Evolutionary conservation across 805 yeast genomes (phyloP), one percentile per base, ranked within the genome.

Genomic region (Zygosaccharomyces gambellarensis): DNA sequence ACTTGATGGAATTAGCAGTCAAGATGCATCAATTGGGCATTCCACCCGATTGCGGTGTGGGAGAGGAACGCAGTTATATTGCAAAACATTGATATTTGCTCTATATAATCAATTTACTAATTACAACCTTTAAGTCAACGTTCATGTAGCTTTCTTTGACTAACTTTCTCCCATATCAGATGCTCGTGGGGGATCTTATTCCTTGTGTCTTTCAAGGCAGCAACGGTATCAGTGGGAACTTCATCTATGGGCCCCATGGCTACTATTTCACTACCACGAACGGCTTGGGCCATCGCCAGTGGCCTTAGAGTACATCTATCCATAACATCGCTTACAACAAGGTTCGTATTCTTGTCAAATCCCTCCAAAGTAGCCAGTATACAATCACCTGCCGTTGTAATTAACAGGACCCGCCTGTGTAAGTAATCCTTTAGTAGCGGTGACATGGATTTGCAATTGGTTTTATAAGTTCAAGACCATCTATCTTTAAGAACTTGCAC

Each of bases 1-100:
- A 90, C 64, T 70, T 92, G 53, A 72, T 92, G 60, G 96, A 87
- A 54, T 68, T 90, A 56, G 96, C 94, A 1, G 78, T 90, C 32
- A 85, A 85, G 63, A 87, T 90, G 96, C 78, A 80, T 56, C 79
- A 77, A 57, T 65, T 80, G 48, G 90, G 89, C 1, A 76, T 89
- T 36, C 78, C 83, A 8, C 74, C 82, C 17, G 75, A 61, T 47
- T 56, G 62, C 47, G 62, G 50, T 5, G 61, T 69, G 28, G 72
- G 72, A 9, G 66, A 61, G 36, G 73, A 69, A 50, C 63, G 59
- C 51, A 58, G 58, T 9, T 59, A 58, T 38, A 38, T 60, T 30
- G 48, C 43, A 30, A 62, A 47, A 59, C 50, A 44, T 17, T 46
- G 21, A 36, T 11, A 30, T 22, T 27, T 38, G 11, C 29, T 34